Evolutionary conservation across 2,329 filamentous ascomycete genomes (phyloP).

Genomic region (Talaromyces albobiverticillius): DNA sequence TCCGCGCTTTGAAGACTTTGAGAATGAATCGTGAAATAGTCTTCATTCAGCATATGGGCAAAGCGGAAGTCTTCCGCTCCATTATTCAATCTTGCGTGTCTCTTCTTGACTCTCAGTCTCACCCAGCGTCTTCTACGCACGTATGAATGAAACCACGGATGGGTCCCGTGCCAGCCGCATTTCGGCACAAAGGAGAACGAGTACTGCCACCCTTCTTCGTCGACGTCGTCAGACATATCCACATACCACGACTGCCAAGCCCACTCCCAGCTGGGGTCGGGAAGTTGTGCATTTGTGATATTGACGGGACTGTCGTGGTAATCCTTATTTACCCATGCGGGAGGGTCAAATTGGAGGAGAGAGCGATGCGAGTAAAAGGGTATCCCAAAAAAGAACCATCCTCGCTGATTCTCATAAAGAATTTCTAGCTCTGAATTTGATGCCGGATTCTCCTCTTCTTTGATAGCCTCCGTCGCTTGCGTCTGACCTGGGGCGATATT

Average conservation of each 20-base stretch:
- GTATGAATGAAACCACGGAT: conserved; percentile 91
- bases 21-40: conserved; percentile 75
- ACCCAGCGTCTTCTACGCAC: conserved; percentile 89
- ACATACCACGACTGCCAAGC: conserved; percentile 69
- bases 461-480: background rate
- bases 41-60: conserved; percentile 66
- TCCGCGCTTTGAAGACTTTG: conserved; percentile 46
- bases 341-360: conserved; percentile 78
- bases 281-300: conserved; percentile 84
- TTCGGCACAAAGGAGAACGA: conserved; percentile 76
- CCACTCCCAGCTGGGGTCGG: conserved; percentile 96
- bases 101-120: conserved; percentile 69
- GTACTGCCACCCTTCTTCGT: conserved; percentile 95
- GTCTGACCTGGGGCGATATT: conserved; percentile 12
- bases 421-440: conserved; percentile 66
- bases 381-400: conserved; percentile 82
- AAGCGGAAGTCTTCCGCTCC: conserved; percentile 27
- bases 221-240: conserved; percentile 75
- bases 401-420: conserved; percentile 93
- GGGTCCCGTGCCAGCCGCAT: conserved; percentile 82
- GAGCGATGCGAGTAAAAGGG: conserved; percentile 86
- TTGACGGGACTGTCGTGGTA: conserved; percentile 60
- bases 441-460: conserved; percentile 20
- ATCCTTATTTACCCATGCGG: conserved; percentile 75
- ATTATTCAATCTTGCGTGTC: conserved; percentile 19